Evolutionary conservation across 768 basidiomycete genomes (phyloP), one percentile per base, ranked within the genome.

Genomic region (Hericium coralloides): DNA sequence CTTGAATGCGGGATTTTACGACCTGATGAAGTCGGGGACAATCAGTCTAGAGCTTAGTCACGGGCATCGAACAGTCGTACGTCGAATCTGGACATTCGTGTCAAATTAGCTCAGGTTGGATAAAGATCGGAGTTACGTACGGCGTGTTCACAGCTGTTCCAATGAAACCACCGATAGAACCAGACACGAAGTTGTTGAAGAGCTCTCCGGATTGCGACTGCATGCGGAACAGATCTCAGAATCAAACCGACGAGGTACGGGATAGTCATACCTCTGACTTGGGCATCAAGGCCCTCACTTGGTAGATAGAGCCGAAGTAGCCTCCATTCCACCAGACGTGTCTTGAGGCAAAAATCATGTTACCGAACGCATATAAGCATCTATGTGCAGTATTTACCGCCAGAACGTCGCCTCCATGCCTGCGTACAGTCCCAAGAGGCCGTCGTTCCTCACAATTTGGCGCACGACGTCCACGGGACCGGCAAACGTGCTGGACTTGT

Each of bases 331-430:
- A 95, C 79, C 83, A 87, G 31, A 92, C 64, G 64, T 94, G 91
- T 65, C 88, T 90, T 49, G 45, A 41, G 39, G 50, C 17, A 52
- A 53, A 26, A 52, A 36, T 38, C 31, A 31, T 8, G 38, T 55
- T 53, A 57, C 26, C 41, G 39, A 31, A 6, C 3, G 15, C 26
- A 38, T 7, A 38, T 38, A 36, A 25, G 49, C 49, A 45, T 43
- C 49, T n/a, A 47, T 53, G n/a, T 36, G 41, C 31, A 31, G 7
- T 18, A 52, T 73, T 38, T 55, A 90, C 91, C 95, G 82, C 95
- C 95, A 98, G 74, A 98, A 95, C 2, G 95, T 98, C 12, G 92
- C 82, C 68, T 98, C 97, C 89, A 98, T 95, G 38, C 97, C 95
- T 22, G 83, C 83, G 67, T 98, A 98, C 23, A 98, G 72, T 18